Percentiles rank a stretch among this genome's conserved stretches.
phyloP scores from a whole-genome alignment of 371 early-diverging fungal species.

The Massospora cicadina region DNA sequence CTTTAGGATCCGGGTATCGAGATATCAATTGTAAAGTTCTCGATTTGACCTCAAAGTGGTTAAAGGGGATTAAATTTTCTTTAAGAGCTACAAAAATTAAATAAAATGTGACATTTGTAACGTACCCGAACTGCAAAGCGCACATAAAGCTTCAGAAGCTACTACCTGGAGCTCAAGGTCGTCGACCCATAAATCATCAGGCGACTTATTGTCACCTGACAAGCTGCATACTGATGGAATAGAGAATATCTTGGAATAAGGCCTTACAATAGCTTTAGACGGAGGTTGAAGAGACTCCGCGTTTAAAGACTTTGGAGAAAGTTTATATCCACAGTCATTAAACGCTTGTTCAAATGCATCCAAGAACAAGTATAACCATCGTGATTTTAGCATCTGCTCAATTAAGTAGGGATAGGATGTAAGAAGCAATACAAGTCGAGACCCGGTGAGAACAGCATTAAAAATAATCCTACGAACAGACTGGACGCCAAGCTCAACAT shows the following conservation, averaged over 20 bases:
- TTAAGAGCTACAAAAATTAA: not conserved
- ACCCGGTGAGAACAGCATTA: not conserved
- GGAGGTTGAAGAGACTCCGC: not conserved
- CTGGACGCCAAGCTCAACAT: not conserved
- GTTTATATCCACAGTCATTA: not conserved
- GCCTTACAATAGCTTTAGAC: not conserved
- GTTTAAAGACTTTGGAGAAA: not conserved
- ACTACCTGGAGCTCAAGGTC: not conserved
- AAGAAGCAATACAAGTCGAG: not conserved
- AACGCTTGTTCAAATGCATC: constrained; percentile 1
- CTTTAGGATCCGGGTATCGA: not conserved
- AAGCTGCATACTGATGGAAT: not conserved
- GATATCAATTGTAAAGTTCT: not conserved
- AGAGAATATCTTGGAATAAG: not conserved
- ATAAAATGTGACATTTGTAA: not conserved
- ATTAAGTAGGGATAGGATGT: not conserved
- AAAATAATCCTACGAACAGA: not conserved
- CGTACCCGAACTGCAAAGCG: not conserved
- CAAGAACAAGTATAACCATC: constrained; percentile 5
- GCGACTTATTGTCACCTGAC: not conserved
- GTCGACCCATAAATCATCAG: constrained; percentile 1
- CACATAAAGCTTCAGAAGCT: not conserved
- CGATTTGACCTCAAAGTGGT: not conserved
- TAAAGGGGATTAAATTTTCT: not conserved
- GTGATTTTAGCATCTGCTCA: not conserved